Conservation (phyloP, 2,329 filamentous ascomycete genomes). For the Ceratocystis cacaofunesta region DNA sequence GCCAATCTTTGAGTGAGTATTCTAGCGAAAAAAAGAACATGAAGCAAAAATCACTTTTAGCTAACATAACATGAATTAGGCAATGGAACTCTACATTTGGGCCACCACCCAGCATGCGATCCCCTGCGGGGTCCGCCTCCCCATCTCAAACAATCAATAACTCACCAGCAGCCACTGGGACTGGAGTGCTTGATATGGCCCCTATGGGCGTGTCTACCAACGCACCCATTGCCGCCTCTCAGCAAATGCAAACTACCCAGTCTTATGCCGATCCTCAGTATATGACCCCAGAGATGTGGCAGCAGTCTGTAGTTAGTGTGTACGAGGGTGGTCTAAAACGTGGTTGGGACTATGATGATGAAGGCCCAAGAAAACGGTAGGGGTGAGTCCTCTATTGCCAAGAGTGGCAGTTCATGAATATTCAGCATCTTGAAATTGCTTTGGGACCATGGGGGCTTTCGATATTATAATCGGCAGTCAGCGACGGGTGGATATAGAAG, state of each 20-base stretch:
- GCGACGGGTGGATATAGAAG: not conserved
- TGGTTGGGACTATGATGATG: conserved; percentile 41
- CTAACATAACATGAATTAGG: conserved; percentile 30
- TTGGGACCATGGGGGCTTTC: not conserved
- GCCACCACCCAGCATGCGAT: conserved; percentile 19
- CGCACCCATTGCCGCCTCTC: conserved; percentile 23
- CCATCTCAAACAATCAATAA: conserved; percentile 20
- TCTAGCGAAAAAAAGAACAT: not conserved
- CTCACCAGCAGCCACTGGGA: conserved; percentile 2
- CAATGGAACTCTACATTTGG: conserved; percentile 95
- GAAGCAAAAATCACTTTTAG: not conserved
- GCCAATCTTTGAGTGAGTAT: conserved; percentile 73
- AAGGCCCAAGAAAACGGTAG: conserved; percentile 21
- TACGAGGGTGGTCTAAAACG: conserved; percentile 52
- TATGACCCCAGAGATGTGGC: conserved; percentile 59
- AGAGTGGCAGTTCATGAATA: not conserved
- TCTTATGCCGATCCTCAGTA: conserved; percentile 40
- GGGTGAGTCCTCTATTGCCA: not conserved
- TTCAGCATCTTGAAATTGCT: not conserved
- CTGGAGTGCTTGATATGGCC: conserved; percentile 5
- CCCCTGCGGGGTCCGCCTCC: conserved; percentile 32
- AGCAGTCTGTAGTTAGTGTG: conserved; percentile 54
- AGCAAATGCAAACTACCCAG: conserved; percentile 27
- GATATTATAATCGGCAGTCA: not conserved
- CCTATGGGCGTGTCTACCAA: conserved; percentile 2